These are phyloP conservation scores for Phytopythium sindhum DNA, from an alignment of 352 stramenopile genomes.

Conservation along the genomic window DNA sequence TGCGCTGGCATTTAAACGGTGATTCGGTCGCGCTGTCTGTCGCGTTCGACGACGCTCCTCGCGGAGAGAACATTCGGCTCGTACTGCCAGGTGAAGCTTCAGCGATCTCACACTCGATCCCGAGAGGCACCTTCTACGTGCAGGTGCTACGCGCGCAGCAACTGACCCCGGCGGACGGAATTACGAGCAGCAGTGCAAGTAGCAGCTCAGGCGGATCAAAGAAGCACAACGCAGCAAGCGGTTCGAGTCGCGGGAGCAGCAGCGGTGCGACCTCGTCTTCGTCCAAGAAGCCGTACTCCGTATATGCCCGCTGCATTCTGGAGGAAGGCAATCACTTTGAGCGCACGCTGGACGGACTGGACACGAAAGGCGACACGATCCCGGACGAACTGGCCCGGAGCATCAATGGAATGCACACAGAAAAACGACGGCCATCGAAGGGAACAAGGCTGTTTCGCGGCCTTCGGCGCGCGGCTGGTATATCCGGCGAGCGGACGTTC, in stretches of 20 bases:
- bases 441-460: constrained; percentile 70
- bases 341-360: constrained; percentile 64
- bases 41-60: constrained; percentile 61
- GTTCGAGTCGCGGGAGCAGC: neutral
- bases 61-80: constrained; percentile 75
- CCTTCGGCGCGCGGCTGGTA: constrained; percentile 65
- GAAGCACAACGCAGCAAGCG: neutral
- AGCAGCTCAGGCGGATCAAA: constrained; percentile 4
- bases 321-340: constrained; percentile 77
- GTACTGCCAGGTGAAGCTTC: constrained; percentile 74
- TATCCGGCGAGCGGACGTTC: constrained; percentile 71
- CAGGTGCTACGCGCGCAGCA: constrained; percentile 74
- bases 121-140: constrained; percentile 77
- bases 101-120: constrained; percentile 71
- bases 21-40: constrained; percentile 78
- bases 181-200: constrained; percentile 7
- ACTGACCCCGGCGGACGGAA: constrained; percentile 38
- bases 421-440: constrained; percentile 49
- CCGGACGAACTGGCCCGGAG: constrained; percentile 21
- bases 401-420: constrained; percentile 18
- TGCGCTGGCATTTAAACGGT: constrained; percentile 83
- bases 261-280: constrained; percentile 4
- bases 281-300: constrained; percentile 47
- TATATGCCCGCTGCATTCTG: constrained; percentile 76
- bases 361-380: constrained; percentile 27